Evolutionary conservation across 2,329 filamentous ascomycete genomes (phyloP).

Genomic region (Fusarium tjaetaba): DNA sequence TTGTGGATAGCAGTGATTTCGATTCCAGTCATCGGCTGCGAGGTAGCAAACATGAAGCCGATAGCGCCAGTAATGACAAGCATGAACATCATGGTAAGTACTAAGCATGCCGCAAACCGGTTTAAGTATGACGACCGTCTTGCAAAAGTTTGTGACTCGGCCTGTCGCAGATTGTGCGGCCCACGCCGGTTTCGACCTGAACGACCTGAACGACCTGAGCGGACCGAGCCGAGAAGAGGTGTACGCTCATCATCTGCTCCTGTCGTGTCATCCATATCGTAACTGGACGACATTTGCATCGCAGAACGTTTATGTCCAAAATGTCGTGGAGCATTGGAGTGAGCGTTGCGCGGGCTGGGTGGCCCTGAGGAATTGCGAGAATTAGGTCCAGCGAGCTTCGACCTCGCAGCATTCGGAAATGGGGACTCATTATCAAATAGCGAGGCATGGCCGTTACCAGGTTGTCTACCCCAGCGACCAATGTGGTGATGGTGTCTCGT

Average conservation of each 20-base stretch:
- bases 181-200: constrained; percentile 68
- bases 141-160: constrained; percentile 77
- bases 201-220: constrained; percentile 67
- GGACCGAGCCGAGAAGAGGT: constrained; percentile 74
- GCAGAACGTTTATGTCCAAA: constrained; percentile 61
- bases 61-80: constrained; percentile 86
- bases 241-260: constrained; percentile 89
- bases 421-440: constrained; percentile 82
- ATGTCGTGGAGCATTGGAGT: constrained; percentile 44
- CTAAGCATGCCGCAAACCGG: constrained; percentile 85
- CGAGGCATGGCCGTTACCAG: constrained; percentile 73
- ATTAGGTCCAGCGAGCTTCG: constrained; percentile 68
- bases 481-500: constrained; percentile 78
- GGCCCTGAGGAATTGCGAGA: constrained; percentile 74
- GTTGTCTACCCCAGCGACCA: constrained; percentile 78
- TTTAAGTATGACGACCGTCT: constrained; percentile 71
- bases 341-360: constrained; percentile 71
- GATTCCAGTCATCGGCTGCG: constrained; percentile 84
- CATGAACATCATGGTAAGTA: constrained; percentile 83
- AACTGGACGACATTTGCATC: constrained; percentile 69
- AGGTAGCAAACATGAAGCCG: constrained; percentile 90
- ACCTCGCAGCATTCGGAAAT: constrained; percentile 73
- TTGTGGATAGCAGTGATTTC: constrained; percentile 84
- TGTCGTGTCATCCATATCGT: constrained; percentile 82
- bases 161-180: constrained; percentile 69